Evolutionary conservation across 768 basidiomycete species (phyloP), one percentile per base, ranked within the genome.

Genomic region (Phlebiopsis flavidoalba): DNA sequence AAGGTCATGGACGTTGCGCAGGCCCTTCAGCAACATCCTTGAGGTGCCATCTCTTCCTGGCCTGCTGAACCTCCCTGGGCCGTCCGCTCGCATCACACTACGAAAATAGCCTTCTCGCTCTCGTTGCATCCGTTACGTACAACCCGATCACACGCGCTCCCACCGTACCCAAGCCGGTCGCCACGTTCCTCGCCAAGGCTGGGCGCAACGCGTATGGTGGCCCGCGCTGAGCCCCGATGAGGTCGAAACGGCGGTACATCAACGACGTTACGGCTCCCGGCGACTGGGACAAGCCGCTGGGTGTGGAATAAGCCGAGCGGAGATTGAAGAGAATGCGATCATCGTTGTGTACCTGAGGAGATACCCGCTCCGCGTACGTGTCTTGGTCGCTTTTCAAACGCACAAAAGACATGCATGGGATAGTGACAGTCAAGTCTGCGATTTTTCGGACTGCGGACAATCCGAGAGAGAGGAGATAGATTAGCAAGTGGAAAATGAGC

Each of bases 1-100:
- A 65, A 95, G 93, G 92, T 97, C 22, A 74, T 95, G 69, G 95
- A 99, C 69, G 92, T 98, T 59, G 96, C 97, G 10, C 89, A 95
- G 73, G 95, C 87, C 5, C 81, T n/a, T 98, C 58, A 80, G 82
- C n/a, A 91, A 92, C 76, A 75, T 93, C 62, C 82, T 90, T 74
- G 69, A 78, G 17, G 78, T 82, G 49, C 81, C 87, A 46, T 84
- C 85, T 54, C 68, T 85, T 21, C 75, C 87, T 46, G 82, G 85
- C 35, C 93, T 87, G 8, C 74, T 94, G 67, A 83, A 84, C 57
- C 87, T 99, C 51, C 92, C 95, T 49, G 97, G 97, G 2, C 95
- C 96, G 0, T 89, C 86, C 35, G 87, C 89, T 40, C 80, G n/a
- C n/a, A n/a, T 95, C 73, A 90, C 91, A n/a, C 26, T 85, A 88